Percentiles rank a stretch among this genome's conserved stretches.
phyloP scores from a whole-genome alignment of 208 protist species.

The Endotrypanum monterogeii region DNA sequence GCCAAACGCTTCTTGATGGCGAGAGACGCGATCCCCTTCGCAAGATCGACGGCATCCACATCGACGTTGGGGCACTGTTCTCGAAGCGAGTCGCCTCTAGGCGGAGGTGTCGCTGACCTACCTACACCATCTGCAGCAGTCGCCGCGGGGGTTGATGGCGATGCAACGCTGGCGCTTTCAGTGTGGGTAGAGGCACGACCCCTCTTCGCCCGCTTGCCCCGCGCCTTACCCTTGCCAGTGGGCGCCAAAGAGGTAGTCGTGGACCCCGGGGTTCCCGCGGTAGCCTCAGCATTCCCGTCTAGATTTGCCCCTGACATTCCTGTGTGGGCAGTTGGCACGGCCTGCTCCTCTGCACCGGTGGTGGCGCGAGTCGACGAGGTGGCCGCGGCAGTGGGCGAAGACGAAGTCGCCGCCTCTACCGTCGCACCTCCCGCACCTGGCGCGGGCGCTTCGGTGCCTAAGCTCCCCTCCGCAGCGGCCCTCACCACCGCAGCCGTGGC shows the following conservation, averaged over 20 bases:
- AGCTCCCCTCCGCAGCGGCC: neutral
- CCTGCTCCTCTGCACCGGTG: neutral
- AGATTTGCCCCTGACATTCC: neutral
- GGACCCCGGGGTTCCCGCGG: neutral
- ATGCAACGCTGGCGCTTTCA: neutral
- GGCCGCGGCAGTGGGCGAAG: neutral
- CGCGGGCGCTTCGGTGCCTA: neutral
- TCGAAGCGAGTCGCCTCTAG: neutral
- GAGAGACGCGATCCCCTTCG: constrained; percentile 1
- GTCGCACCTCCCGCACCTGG: neutral
- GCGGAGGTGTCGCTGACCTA: neutral
- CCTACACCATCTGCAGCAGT: neutral
- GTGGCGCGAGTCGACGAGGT: neutral
- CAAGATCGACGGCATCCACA: neutral
- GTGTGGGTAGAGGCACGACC: neutral
- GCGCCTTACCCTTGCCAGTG: neutral
- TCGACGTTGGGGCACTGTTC: neutral
- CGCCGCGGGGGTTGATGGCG: neutral
- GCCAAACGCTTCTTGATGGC: constrained; percentile 17
- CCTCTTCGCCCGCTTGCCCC: neutral
- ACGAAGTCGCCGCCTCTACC: neutral
- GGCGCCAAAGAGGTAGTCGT: neutral
- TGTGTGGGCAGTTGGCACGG: neutral
- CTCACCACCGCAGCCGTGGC: neutral
- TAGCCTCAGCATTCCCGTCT: neutral